Conservation (phyloP, 306 rosid genomes). For the Cucumis hystrix region DNA sequence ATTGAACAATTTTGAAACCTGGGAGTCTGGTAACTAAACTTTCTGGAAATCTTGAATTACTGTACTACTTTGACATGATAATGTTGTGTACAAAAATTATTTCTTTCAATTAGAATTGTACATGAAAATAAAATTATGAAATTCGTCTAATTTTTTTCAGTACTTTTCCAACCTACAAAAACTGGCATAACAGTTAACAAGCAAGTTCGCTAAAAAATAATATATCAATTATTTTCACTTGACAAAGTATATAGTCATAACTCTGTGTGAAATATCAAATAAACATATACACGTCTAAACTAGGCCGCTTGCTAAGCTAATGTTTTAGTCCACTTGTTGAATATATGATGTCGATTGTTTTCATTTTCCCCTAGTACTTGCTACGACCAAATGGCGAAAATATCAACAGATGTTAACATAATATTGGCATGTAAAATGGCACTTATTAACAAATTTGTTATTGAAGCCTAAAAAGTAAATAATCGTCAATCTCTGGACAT, state of each 20-base stretch:
- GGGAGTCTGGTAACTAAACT: neutral
- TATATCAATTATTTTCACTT: neutral
- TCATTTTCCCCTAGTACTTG: neutral
- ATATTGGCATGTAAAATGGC: neutral
- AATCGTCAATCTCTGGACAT: neutral
- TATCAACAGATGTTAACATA: neutral
- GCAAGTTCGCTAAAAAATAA: neutral
- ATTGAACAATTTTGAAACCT: neutral
- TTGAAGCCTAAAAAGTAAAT: neutral
- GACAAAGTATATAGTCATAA: neutral
- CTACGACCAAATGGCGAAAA: neutral
- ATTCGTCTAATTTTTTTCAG: neutral
- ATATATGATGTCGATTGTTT: neutral
- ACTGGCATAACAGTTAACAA: neutral
- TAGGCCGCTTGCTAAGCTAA: neutral
- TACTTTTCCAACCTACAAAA: neutral
- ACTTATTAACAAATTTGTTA: neutral
- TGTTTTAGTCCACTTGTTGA: neutral
- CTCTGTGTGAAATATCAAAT: neutral
- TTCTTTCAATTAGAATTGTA: neutral
- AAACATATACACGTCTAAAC: neutral
- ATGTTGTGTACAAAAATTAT: neutral
- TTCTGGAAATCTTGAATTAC: neutral
- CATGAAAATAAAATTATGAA: neutral
- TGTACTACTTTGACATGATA: neutral